Evolutionary conservation across 768 basidiomycete species (phyloP), one percentile per base, ranked within the genome.

Genomic region (Mycena rebaudengoi): DNA sequence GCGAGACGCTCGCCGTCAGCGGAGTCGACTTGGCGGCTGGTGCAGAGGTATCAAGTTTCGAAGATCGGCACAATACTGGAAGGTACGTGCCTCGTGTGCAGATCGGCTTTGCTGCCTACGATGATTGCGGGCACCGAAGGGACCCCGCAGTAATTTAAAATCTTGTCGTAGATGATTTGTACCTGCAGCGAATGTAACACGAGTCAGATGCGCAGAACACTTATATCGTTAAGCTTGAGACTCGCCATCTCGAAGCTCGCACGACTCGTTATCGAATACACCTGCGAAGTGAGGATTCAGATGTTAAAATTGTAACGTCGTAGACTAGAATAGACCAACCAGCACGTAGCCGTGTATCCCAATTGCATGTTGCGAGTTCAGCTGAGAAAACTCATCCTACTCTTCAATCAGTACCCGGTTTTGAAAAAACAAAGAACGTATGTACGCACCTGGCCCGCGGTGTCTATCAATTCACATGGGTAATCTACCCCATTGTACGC

Each of bases 291-390:
- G n/a, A n/a, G n/a, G n/a, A n/a, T n/a, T n/a, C n/a, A n/a, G n/a
- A n/a, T n/a, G n/a, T n/a, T n/a, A n/a, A n/a, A n/a, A n/a, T n/a
- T n/a, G n/a, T n/a, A n/a, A n/a, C n/a, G n/a, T n/a, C n/a, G n/a
- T n/a, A n/a, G n/a, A n/a, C n/a, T n/a, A n/a, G n/a, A n/a, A n/a
- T n/a, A n/a, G n/a, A n/a, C n/a, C n/a, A 44, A 98, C 96, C 70
- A 99, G 88, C 72, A 99, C 87, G 76, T 93, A 99, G 73, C 97
- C 97, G 73, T 99, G 96, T 71, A 97, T 95, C 53, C 97, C 97
- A 70, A 98, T 94, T 39, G 95, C 96, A 73, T 98, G 94, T 75
- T 96, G 94, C 26, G 92, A 86, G 69, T 94, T 95, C 67, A 99
- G 87, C 60, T 96, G 93, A 20, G 95, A 92, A 80, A 93, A 98